Conservation (phyloP, 441 rosid genomes). For the Erodium texanum region DNA sequence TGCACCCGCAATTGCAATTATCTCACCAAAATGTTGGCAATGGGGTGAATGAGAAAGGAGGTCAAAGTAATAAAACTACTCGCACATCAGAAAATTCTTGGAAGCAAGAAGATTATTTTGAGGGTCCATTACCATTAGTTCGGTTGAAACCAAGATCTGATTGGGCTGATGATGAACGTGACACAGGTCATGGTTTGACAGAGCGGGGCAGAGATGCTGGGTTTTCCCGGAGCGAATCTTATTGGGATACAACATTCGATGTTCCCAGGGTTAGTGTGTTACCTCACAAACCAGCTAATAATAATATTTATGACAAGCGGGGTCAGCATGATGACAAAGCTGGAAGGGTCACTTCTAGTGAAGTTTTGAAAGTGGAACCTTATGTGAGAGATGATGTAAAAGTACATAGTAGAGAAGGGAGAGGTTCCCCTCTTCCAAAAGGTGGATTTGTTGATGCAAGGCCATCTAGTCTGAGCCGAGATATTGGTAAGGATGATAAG, state of each 20-base stretch:
- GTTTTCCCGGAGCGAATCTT: slow-evolving; percentile 49
- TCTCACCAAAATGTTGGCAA: slow-evolving; percentile 25
- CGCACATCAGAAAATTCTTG: slow-evolving; percentile 34
- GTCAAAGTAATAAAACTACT: slow-evolving; percentile 29
- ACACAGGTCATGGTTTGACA: slow-evolving; percentile 59
- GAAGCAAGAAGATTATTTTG: slow-evolving; percentile 52
- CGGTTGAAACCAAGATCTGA: slow-evolving; percentile 80
- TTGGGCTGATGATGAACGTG: slow-evolving; percentile 99
- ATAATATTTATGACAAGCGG: slow-evolving; percentile 41
- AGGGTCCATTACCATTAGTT: slow-evolving; percentile 69
- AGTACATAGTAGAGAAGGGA: slow-evolving; percentile 48
- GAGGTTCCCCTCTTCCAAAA: slow-evolving; percentile 42
- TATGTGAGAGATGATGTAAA: slow-evolving; percentile 36
- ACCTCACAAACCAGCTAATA: slow-evolving; percentile 53
- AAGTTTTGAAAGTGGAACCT: slow-evolving; percentile 40
- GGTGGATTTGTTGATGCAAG: slow-evolving; percentile 31
- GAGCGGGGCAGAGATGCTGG: slow-evolving; percentile 57
- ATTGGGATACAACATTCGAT: slow-evolving; percentile 70
- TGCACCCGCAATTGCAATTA: slow-evolving; percentile 49
- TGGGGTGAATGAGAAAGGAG: slow-evolving; percentile 32
- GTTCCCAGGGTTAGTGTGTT: slow-evolving; percentile 49
- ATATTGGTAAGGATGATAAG: slow-evolving; percentile 44
- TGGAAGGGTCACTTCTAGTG: slow-evolving; percentile 49
- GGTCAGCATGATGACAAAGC: slow-evolving; percentile 56
- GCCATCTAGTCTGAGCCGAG: slow-evolving; percentile 39